Conservation (phyloP, 2,329 filamentous ascomycete species). For the Pseudogymnoascus sp. region DNA sequence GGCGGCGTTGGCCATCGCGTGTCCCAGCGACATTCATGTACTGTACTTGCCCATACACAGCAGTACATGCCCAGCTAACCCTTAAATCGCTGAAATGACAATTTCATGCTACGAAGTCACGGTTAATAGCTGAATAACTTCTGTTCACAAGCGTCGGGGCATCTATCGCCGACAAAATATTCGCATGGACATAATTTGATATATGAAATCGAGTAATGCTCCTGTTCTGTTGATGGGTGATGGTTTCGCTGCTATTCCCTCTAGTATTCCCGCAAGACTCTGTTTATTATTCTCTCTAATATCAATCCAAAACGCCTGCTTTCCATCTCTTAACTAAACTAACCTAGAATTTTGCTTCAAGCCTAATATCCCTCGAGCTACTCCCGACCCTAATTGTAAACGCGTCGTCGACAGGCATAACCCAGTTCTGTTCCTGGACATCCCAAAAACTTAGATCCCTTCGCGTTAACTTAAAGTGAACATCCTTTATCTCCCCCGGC, state of each 20-base stretch:
- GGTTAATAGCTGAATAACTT: neutral
- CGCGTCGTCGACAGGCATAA: slow-evolving; percentile 41
- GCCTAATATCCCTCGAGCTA: slow-evolving; percentile 31
- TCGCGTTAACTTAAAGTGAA: slow-evolving; percentile 51
- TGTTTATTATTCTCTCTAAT: too few relatives aligned
- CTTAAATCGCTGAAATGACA: neutral
- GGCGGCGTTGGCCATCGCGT: neutral
- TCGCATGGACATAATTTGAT: neutral
- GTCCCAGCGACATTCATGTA: neutral
- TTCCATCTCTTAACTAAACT: neutral
- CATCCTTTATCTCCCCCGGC: slow-evolving; percentile 40
- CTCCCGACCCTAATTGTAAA: slow-evolving; percentile 35
- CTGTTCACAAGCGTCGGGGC: neutral
- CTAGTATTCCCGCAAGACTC: too few relatives aligned
- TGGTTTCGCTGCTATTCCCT: too few relatives aligned
- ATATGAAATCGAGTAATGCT: neutral
- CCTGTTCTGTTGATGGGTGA: neutral
- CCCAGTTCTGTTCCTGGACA: slow-evolving; percentile 58
- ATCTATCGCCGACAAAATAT: neutral
- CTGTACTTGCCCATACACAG: neutral
- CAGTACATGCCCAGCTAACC: neutral
- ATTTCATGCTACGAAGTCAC: neutral
- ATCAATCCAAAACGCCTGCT: neutral
- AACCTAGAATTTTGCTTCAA: slow-evolving; percentile 24
- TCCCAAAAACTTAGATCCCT: slow-evolving; percentile 68